Base-by-base conservation (phyloP, 2,329 filamentous ascomycete species). In the Microcyclosporella mali region DNA sequence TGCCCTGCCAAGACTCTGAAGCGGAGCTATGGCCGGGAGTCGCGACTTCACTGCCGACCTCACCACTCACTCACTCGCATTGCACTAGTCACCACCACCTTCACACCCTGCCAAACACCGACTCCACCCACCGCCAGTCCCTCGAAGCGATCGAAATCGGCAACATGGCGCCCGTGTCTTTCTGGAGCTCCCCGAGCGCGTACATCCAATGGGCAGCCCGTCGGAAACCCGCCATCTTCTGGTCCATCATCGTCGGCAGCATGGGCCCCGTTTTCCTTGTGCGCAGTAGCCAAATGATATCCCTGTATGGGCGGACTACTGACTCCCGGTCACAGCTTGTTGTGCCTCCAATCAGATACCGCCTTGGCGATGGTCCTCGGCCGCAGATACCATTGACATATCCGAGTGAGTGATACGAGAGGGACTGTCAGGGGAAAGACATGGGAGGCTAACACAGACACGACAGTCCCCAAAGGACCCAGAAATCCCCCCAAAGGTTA, bases 151-250 rank as follows among this genome's bases (percentile, higher is more conserved):
- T n/a, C 31, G 4, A 14, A 28, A 15, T 10, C 18, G 11, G 25
- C 64, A 70, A 53, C 51, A 88, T 88, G 83, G 75, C 78, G 51
- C 74, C 77, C 42, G 84, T 88, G 58, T 74, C 75, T 60, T 95
- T 98, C 84, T 95, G 84, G 81, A 77, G 80, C 55, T 76, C 78
- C 46, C 92, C 92, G 52, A 61, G 94, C 65, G 81, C 81, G 59
- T 97, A 95, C 80, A 70, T 85, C 60, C 83, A 83, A 69, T 97
- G 89, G 88, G 82, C 88, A 40, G 77, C 85, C 38, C 83, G 88
- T 70, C 84, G 92, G 68, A 85, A 85, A 66, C 92, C 92, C 39
- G 88, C 88, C 46, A 84, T 88, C 71, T 94, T 95, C 76, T 97
- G 81, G 78, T 88, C 86, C 58, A 71, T 87, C 60, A 63, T 86